A percentile compares a stretch with the other conserved stretches of the same genome.
phyloP scores from a whole-genome alignment of 345 rosid genomes.

The Hibiscus trionum region DNA sequence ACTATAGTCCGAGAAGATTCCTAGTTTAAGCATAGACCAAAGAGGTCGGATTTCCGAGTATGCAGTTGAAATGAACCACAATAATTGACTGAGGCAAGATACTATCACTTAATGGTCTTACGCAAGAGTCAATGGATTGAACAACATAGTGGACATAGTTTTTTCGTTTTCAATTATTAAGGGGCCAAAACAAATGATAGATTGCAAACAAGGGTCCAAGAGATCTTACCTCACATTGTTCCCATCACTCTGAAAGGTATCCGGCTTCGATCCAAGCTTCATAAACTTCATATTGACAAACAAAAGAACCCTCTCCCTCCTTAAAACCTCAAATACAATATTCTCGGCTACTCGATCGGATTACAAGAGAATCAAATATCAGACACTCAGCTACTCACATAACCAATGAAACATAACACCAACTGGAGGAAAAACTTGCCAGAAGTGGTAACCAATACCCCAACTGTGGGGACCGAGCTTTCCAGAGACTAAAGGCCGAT shows the following conservation, averaged over 20 bases:
- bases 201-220: not conserved
- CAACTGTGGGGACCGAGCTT: slow-evolving; percentile 61
- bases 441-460: slow-evolving; percentile 32
- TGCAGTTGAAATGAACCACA: slow-evolving; percentile 8
- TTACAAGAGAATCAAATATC: slow-evolving; percentile 19
- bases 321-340: slow-evolving; percentile 10
- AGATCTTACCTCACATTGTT: slow-evolving; percentile 38
- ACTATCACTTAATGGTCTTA: slow-evolving; percentile 2
- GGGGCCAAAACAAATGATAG: slow-evolving; percentile 2
- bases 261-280: slow-evolving; percentile 88
- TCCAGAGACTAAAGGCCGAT: slow-evolving; percentile 36
- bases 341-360: slow-evolving; percentile 15
- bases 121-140: slow-evolving; percentile 11
- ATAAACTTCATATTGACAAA: slow-evolving; percentile 73
- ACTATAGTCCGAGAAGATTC: not conserved
- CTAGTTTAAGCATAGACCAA: slow-evolving; percentile 3
- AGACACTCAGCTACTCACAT: slow-evolving; percentile 21
- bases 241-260: slow-evolving; percentile 51
- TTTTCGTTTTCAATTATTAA: not conserved
- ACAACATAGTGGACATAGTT: not conserved
- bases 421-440: slow-evolving; percentile 23
- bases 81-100: not conserved
- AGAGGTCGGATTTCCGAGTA: not conserved
- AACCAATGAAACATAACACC: slow-evolving; percentile 27
- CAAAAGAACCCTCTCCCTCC: slow-evolving; percentile 15